These are phyloP conservation scores for Coemansia sp. DNA, from an alignment of 192 early-diverging fungal species.

Conservation along the genomic window DNA sequence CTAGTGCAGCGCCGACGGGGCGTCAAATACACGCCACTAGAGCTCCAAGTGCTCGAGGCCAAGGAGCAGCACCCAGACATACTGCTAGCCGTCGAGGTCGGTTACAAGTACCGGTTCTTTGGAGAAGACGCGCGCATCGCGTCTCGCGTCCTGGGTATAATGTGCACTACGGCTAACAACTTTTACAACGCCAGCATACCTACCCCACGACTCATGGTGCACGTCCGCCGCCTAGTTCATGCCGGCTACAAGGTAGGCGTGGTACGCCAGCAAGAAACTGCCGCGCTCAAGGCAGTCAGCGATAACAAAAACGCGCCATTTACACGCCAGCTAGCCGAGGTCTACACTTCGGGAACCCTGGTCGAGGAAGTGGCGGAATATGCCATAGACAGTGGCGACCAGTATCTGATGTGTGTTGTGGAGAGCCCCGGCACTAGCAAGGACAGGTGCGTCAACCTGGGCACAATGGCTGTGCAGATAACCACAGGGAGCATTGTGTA, in stretches of 20 bases:
- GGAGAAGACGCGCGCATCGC: conserved; percentile 83
- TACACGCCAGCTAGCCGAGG: conserved; percentile 71
- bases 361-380: conserved; percentile 80
- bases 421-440: conserved; percentile 37
- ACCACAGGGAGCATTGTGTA: conserved; percentile 80
- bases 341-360: conserved; percentile 86
- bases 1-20: conserved; percentile 35
- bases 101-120: conserved; percentile 94
- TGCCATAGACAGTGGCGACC: conserved; percentile 54
- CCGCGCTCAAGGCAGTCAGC: conserved; percentile 77
- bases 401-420: conserved; percentile 87
- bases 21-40: conserved; percentile 74
- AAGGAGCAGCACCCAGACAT: conserved; percentile 69
- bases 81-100: conserved; percentile 84
- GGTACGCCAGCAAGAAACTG: conserved; percentile 80
- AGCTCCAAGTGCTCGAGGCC: conserved; percentile 75
- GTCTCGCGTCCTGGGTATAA: conserved; percentile 74
- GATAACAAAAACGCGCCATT: conserved; percentile 74
- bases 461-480: conserved; percentile 85
- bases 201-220: conserved; percentile 70
- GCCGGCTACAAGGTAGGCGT: conserved; percentile 86
- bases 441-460: conserved; percentile 50
- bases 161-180: conserved; percentile 73
- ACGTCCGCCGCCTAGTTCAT: conserved; percentile 76
- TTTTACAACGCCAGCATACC: conserved; percentile 83